These are phyloP conservation scores for Schizophyllum amplum DNA, from an alignment of 1,284 basidiomycete genomes.

Conservation along the genomic window DNA sequence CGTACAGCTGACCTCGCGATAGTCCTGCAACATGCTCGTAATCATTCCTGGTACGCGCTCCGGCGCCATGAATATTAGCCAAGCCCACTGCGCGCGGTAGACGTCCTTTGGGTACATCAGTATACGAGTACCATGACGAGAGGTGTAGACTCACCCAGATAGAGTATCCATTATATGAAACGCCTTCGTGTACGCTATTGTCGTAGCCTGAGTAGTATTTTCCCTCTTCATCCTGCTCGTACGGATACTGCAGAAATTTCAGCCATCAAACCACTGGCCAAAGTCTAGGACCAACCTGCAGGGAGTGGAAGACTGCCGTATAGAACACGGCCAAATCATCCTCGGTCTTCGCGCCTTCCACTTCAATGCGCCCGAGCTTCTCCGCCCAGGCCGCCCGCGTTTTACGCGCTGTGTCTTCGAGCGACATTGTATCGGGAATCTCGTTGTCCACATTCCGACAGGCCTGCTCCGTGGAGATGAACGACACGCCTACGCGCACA, in stretches of 20 bases:
- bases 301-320: constrained; percentile 59
- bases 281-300: constrained; percentile 39
- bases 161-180: constrained; percentile 76
- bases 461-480: constrained; percentile 74
- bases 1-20: constrained; percentile 38
- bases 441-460: constrained; percentile 52
- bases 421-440: constrained; percentile 47
- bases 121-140: background rate
- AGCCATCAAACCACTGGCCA: constrained; percentile 6
- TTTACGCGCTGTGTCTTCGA: constrained; percentile 53
- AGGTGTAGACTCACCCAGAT: constrained; percentile 52
- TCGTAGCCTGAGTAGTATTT: constrained; percentile 76
- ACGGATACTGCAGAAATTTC: constrained; percentile 61
- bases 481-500: constrained; percentile 69
- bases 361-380: constrained; percentile 55
- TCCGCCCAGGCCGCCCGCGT: constrained; percentile 66
- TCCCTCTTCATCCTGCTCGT: constrained; percentile 65
- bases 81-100: constrained; percentile 73
- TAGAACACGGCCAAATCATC: constrained; percentile 54
- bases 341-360: constrained; percentile 44
- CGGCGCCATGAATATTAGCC: constrained; percentile 70
- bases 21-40: constrained; percentile 76
- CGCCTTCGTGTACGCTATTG: constrained; percentile 50
- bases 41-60: constrained; percentile 73
- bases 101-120: constrained; percentile 46